A percentile compares a stretch with the other conserved stretches of the same genome.
Evolutionary conservation across 2,329 filamentous ascomycete species (phyloP).

Genomic region (Uncinocarpus reesii): DNA sequence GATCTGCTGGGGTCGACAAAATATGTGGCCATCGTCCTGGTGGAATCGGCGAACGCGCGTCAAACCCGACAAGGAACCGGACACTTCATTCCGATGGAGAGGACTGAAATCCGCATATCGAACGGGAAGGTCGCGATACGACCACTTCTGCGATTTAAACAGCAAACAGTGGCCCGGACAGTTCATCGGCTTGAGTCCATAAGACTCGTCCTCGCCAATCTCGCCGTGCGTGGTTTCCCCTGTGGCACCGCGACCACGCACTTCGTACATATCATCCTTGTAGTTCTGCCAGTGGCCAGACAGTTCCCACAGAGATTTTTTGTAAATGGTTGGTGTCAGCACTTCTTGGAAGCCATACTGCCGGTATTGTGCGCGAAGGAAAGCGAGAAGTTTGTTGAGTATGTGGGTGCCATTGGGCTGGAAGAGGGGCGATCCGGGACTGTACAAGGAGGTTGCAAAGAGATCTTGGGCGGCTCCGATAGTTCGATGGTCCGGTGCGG

Average conservation of each 20-base stretch:
- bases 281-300: constrained; percentile 86
- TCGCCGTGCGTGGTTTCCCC: constrained; percentile 25
- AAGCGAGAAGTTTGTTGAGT: constrained; percentile 73
- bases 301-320: constrained; percentile 73
- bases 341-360: constrained; percentile 82
- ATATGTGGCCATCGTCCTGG: constrained; percentile 86
- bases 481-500: constrained; percentile 41
- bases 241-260: constrained; percentile 45
- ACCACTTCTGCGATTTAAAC: constrained; percentile 62
- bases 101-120: constrained; percentile 81
- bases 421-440: constrained; percentile 76
- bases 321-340: constrained; percentile 83
- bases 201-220: constrained; percentile 55
- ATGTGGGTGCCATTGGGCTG: constrained; percentile 70
- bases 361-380: constrained; percentile 72
- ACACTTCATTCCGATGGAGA: constrained; percentile 77
- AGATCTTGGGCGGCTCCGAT: constrained; percentile 54
- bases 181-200: constrained; percentile 86
- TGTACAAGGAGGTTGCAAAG: constrained; percentile 68
- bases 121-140: constrained; percentile 70
- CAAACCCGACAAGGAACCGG: constrained; percentile 67
- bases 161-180: constrained; percentile 81
- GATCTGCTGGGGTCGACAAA: constrained; percentile 69
- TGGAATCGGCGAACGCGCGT: constrained; percentile 79
- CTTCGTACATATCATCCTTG: constrained; percentile 83